Percentiles rank a stretch among this genome's conserved stretches.
These are phyloP conservation scores for Globisporangium spinosum DNA, from an alignment of 352 stramenopile genomes.

Conservation along the genomic window DNA sequence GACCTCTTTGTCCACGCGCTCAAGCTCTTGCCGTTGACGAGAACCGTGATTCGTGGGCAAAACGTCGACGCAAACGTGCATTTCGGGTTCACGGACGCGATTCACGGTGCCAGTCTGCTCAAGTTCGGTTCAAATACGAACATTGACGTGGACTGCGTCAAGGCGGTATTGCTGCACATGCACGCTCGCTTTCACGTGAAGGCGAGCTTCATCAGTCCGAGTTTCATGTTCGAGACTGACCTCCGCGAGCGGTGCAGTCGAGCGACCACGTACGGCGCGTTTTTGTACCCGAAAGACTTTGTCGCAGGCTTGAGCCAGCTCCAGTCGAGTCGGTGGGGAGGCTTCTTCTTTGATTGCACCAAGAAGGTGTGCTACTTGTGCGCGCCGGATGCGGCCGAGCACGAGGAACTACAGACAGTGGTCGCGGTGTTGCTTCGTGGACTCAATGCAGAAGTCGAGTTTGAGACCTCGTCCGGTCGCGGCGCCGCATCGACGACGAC, in stretches of 20 bases:
- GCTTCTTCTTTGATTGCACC: slow-evolving; percentile 8
- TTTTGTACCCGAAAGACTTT: slow-evolving; percentile 7
- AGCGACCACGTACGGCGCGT: slow-evolving; percentile 11
- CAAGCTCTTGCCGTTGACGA: slow-evolving; percentile 5
- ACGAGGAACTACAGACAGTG: not conserved
- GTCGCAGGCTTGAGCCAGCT: slow-evolving; percentile 10
- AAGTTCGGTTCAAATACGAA: slow-evolving; percentile 2
- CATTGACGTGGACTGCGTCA: slow-evolving; percentile 14
- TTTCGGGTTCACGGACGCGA: slow-evolving; percentile 9
- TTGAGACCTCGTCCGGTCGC: not conserved
- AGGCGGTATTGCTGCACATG: slow-evolving; percentile 7
- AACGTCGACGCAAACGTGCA: not conserved
- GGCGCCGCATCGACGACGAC: not conserved
- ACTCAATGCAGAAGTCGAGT: not conserved
- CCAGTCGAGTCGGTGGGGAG: slow-evolving; percentile 7
- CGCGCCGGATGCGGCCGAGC: not conserved
- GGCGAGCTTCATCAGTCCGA: slow-evolving; percentile 8
- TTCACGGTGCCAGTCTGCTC: slow-evolving; percentile 1
- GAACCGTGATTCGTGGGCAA: not conserved
- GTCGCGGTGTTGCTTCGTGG: not conserved
- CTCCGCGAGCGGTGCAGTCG: not conserved
- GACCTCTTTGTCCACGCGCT: slow-evolving; percentile 7
- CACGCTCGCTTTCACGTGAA: slow-evolving; percentile 6
- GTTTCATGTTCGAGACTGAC: slow-evolving; percentile 2
- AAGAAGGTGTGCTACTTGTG: slow-evolving; percentile 12